These are phyloP conservation scores for Neurospora hispaniola DNA, from an alignment of 495 filamentous ascomycete species.

Conservation along the genomic window DNA sequence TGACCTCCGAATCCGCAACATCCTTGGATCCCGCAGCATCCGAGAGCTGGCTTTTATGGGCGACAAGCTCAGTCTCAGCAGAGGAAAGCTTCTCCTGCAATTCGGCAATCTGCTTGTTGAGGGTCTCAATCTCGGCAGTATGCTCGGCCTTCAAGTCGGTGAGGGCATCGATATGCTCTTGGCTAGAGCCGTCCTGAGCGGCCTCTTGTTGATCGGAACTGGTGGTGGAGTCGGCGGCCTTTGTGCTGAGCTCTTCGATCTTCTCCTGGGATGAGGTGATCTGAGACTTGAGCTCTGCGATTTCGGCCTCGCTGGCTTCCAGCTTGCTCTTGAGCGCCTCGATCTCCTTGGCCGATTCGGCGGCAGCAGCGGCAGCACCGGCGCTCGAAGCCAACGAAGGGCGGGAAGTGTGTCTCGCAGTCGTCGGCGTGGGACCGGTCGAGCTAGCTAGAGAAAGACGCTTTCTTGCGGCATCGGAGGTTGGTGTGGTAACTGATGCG, in stretches of 20 bases:
- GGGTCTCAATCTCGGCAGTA: constrained; percentile 32
- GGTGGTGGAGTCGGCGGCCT: constrained; percentile 19
- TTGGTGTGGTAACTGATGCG: constrained; percentile 23
- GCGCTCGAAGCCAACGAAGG: constrained; percentile 27
- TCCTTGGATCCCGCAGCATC: constrained; percentile 28
- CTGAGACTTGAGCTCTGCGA: constrained; percentile 38
- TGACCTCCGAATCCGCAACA: constrained; percentile 29
- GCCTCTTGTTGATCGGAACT: constrained; percentile 4
- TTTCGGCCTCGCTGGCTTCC: constrained; percentile 32
- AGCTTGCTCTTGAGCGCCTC: constrained; percentile 44
- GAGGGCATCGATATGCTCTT: constrained; percentile 32
- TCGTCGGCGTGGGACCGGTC: constrained; percentile 6
- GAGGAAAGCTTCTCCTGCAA: constrained; percentile 31
- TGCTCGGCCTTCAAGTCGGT: constrained; percentile 37
- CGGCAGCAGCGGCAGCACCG: constrained; percentile 20
- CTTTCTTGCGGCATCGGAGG: constrained; percentile 36
- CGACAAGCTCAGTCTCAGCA: constrained; percentile 29
- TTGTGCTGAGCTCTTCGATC: constrained; percentile 30
- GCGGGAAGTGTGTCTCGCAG: constrained; percentile 26
- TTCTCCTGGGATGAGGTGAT: constrained; percentile 35
- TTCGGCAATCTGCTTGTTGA: constrained; percentile 30
- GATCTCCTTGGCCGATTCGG: constrained; percentile 35
- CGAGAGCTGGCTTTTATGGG: constrained; percentile 25
- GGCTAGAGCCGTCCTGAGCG: constrained; percentile 19
- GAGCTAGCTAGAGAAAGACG: constrained; percentile 33